Evolutionary conservation across 2,329 filamentous ascomycete species (phyloP), one percentile per base, ranked within the genome.

Genomic region (Orbilia ellipsospora): DNA sequence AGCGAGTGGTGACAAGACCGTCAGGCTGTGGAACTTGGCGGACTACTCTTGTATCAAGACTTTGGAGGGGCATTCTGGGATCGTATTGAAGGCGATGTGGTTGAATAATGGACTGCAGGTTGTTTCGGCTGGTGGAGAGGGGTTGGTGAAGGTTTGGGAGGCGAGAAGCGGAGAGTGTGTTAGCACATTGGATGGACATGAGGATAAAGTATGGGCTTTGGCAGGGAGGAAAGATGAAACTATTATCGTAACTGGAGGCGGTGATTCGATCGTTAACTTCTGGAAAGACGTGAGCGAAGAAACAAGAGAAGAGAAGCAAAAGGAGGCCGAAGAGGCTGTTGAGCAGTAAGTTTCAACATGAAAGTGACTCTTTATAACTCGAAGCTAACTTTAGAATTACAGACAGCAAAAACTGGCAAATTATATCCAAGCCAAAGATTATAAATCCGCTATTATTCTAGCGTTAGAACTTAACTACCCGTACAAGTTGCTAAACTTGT

Each of bases 101-200:
- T 85, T 99, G 3, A 87, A 86, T 55, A 82, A 83, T 26, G 90
- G 88, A 81, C 87, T 87, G 77, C 87, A 87, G 23, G 85, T 92
- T 0, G 93, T 92, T 40, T 96, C 91, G 78, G 94, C 95, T 13
- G 95, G 92, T 45, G 94, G 93, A 73, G 96, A 99, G 82, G 95
- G 95, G 1, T 87, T 99, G 2, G 93, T 99, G 72, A 99, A 98
- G 83, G 89, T 99, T 36, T 99, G 95, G 95, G 92, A 97, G 79
- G 91, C 92, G 12, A 90, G 91, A 80, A 90, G 87, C 0, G 93
- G 94, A 55, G 95, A 98, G 82, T 86, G 90, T 1, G 92, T 94
- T 78, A 91, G 91, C 78, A 99, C 95, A 0, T 87, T 99, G 3
- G 95, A 99, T 83, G 98, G 98, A 83, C 95, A 99, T 82, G 93